A percentile compares a stretch with the other conserved stretches of the same genome.
Evolutionary conservation across 169 alveolate genomes (phyloP).

Genomic region (Cryptosporidium sp.): DNA sequence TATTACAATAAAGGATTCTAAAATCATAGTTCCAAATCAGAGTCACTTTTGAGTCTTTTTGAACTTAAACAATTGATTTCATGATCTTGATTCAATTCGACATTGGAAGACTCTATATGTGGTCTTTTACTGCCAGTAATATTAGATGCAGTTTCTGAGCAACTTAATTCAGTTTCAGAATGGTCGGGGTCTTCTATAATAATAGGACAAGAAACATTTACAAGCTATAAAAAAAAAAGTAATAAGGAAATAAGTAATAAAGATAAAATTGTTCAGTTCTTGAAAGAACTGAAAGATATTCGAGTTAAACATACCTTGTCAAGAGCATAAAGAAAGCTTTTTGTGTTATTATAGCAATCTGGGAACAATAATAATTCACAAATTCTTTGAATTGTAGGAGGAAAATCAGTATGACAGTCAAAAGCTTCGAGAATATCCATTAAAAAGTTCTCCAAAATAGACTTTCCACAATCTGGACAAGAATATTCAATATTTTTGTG

Average conservation of each 20-base stretch:
- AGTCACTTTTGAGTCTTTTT: neutral
- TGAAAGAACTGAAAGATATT: neutral
- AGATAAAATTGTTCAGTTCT: too few relatives aligned
- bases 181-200: slow-evolving; percentile 13
- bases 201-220: slow-evolving; percentile 53
- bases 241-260: neutral
- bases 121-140: neutral
- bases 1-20: too few relatives aligned
- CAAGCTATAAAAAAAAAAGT: slow-evolving; percentile 15
- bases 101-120: neutral
- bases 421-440: slow-evolving; percentile 28
- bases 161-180: neutral
- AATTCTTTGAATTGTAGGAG: slow-evolving; percentile 71
- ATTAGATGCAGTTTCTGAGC: neutral
- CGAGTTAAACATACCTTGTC: slow-evolving; percentile 62
- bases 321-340: slow-evolving; percentile 49
- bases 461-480: slow-evolving; percentile 17
- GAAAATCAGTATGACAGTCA: slow-evolving; percentile 37
- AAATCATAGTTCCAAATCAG: neutral
- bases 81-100: neutral
- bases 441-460: slow-evolving; percentile 21
- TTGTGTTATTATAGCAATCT: slow-evolving; percentile 55
- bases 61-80: neutral
- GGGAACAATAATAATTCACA: slow-evolving; percentile 57
- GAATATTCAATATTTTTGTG: neutral